Percentiles rank a stretch among this genome's conserved stretches.
Evolutionary conservation across 768 basidiomycete species (phyloP).

Genomic region (Tulasnella sp.): DNA sequence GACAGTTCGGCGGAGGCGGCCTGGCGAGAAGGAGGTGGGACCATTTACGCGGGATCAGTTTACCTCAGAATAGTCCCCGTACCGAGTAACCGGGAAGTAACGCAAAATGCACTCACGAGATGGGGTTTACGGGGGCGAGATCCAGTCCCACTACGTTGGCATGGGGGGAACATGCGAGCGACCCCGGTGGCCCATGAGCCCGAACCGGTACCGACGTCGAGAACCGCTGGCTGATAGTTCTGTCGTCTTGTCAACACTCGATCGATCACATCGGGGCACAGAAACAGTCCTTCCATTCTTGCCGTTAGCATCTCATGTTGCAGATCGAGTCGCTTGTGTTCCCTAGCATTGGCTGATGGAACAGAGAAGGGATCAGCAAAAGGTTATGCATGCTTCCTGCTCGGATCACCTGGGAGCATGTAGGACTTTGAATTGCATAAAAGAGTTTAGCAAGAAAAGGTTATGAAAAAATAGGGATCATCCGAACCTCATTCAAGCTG

Average conservation of each 20-base stretch:
- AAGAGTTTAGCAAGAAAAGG: neutral
- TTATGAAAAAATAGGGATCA: neutral
- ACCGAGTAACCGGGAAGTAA: neutral
- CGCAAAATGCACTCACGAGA: neutral
- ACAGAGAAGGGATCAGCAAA: neutral
- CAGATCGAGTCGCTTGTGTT: conserved; percentile 14
- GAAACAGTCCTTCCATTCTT: neutral
- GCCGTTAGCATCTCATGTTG: conserved; percentile 9
- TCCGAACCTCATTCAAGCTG: neutral
- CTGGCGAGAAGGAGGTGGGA: neutral
- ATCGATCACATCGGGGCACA: neutral
- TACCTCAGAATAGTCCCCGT: too few species aligned
- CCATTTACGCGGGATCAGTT: neutral
- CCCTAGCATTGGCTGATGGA: neutral
- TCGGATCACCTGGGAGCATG: neutral
- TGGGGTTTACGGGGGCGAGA: conserved; percentile 9
- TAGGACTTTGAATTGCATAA: neutral
- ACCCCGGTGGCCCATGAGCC: conserved; percentile 19
- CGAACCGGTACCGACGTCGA: conserved; percentile 22
- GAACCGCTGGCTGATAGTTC: conserved; percentile 1
- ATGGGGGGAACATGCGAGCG: conserved; percentile 1
- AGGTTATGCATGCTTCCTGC: neutral
- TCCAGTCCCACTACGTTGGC: conserved; percentile 16
- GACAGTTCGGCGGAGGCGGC: conserved; percentile 16
- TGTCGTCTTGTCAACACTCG: neutral